A percentile compares a stretch with the other conserved stretches of the same genome.
Evolutionary conservation across 129 eudicot species (phyloP).

Genomic region (Silybum marianum): DNA sequence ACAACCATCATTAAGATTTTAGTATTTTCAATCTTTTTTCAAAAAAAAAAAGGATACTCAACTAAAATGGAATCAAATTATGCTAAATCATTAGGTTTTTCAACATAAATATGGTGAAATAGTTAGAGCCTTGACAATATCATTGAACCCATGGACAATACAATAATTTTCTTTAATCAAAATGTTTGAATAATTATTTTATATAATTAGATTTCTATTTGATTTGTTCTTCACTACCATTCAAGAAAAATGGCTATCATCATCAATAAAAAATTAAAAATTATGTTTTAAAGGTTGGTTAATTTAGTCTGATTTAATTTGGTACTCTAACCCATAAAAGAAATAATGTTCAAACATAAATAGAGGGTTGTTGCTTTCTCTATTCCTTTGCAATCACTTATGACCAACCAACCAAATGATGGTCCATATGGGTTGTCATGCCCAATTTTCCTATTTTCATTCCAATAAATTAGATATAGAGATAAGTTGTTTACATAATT

Average conservation of each 20-base stretch:
- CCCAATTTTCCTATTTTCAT: slow-evolving; percentile 14
- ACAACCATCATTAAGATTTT: slow-evolving; percentile 7
- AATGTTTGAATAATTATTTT: background rate
- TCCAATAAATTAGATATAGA: slow-evolving; percentile 13
- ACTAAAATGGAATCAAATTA: slow-evolving; percentile 18
- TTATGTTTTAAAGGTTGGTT: slow-evolving; percentile 7
- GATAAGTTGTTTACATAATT: background rate
- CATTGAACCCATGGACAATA: background rate
- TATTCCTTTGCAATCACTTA: slow-evolving; percentile 42
- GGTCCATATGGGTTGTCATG: slow-evolving; percentile 46
- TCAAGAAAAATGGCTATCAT: slow-evolving; percentile 14
- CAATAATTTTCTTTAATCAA: background rate
- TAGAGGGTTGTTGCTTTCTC: slow-evolving; percentile 33
- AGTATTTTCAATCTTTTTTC: background rate
- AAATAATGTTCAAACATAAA: slow-evolving; percentile 35
- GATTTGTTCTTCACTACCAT: background rate
- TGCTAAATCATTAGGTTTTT: slow-evolving; percentile 4
- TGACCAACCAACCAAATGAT: slow-evolving; percentile 47
- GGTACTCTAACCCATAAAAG: slow-evolving; percentile 26
- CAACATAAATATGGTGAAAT: background rate
- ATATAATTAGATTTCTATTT: background rate
- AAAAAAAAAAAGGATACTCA: background rate
- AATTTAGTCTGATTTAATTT: slow-evolving; percentile 4
- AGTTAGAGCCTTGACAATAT: slow-evolving; percentile 8
- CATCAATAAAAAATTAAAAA: background rate